A percentile compares a stretch with the other conserved stretches of the same genome.
Evolutionary conservation across 352 stramenopile species (phyloP).

Genomic region (Globisporangium radiosum): DNA sequence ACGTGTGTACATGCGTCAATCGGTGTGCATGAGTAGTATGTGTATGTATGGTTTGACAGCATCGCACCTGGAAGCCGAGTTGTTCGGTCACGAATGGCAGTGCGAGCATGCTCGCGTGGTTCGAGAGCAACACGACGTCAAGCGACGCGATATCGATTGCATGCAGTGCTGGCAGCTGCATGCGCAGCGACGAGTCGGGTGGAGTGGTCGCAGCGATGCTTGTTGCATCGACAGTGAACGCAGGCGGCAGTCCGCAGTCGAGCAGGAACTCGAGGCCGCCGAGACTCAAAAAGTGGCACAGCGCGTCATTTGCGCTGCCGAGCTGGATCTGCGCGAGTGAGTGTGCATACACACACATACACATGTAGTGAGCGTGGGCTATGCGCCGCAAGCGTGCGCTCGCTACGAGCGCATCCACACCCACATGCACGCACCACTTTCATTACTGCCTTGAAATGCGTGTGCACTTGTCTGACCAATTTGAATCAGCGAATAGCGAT

Average conservation of each 20-base stretch:
- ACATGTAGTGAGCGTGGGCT: neutral
- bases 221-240: constrained; percentile 3
- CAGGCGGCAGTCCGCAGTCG: constrained; percentile 49
- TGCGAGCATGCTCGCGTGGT: constrained; percentile 58
- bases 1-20: neutral
- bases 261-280: constrained; percentile 76
- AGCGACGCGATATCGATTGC: constrained; percentile 56
- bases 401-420: too few relatives aligned
- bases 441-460: neutral
- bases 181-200: constrained; percentile 9
- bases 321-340: constrained; percentile 55
- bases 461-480: neutral
- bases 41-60: neutral
- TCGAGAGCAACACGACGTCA: constrained; percentile 72
- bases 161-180: constrained; percentile 31
- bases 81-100: constrained; percentile 69
- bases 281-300: constrained; percentile 78
- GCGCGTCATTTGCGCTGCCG: constrained; percentile 52
- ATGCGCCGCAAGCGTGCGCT: too few relatives aligned
- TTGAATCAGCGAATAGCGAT: neutral
- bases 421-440: neutral
- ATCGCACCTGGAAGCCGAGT: constrained; percentile 55
- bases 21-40: neutral
- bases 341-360: neutral
- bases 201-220: neutral